phyloP scores from a whole-genome alignment of 169 alveolate genomes.

The Perkinsus marinus region DNA sequence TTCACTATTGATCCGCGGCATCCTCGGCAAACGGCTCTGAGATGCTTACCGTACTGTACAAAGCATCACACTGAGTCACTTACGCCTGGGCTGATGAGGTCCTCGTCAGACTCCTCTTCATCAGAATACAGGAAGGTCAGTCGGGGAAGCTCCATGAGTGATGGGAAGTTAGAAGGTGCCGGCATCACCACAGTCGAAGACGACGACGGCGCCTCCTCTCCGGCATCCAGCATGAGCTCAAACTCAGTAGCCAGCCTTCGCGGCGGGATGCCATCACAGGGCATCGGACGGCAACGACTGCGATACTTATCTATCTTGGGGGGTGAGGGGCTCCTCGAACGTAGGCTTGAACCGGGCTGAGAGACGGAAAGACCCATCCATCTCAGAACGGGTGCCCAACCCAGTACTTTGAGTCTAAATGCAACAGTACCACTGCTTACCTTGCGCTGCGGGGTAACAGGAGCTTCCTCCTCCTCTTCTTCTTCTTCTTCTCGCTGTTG shows the following conservation, averaged over 20 bases:
- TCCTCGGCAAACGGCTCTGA: background rate
- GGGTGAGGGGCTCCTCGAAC: background rate
- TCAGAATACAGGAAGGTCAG: background rate
- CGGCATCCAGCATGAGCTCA: background rate
- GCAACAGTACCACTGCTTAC: too few relatives aligned
- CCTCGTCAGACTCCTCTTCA: background rate
- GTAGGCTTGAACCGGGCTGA: background rate
- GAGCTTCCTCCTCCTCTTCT: background rate
- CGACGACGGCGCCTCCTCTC: background rate
- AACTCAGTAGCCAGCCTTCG: background rate
- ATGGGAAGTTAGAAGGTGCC: background rate
- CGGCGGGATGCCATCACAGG: background rate
- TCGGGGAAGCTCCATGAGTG: background rate
- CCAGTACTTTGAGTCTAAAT: too few relatives aligned
- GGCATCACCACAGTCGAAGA: background rate
- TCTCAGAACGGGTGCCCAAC: too few relatives aligned
- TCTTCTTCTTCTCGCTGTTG: too few relatives aligned
- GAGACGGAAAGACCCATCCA: too few relatives aligned
- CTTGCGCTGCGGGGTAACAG: too few relatives aligned
- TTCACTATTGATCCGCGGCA: background rate
- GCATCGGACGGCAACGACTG: background rate
- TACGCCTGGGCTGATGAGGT: background rate
- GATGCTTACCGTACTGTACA: too few relatives aligned
- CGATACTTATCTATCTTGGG: background rate
- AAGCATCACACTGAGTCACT: background rate